These are phyloP conservation scores for Colletotrichum karsti DNA, from an alignment of 2,329 filamentous ascomycete species.

Conservation along the genomic window DNA sequence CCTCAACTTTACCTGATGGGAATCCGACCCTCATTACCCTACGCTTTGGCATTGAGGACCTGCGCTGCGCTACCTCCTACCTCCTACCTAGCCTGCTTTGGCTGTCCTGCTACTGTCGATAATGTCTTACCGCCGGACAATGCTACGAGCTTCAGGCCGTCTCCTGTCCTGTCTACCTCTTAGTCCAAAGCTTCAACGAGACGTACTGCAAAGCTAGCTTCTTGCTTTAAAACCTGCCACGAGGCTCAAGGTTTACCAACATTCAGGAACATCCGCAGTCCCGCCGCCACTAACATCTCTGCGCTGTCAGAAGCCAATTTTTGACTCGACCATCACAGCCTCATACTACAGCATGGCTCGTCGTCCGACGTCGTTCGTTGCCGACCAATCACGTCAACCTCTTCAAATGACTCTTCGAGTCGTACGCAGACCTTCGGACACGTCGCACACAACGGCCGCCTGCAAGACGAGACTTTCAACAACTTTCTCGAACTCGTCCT, in stretches of 20 bases:
- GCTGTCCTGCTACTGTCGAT: neutral
- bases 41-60: neutral
- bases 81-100: neutral
- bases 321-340: neutral
- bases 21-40: neutral
- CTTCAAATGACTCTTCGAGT: neutral
- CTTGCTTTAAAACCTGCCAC: neutral
- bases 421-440: neutral
- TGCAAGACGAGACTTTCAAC: neutral
- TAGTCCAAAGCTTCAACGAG: neutral
- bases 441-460: neutral
- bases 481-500: neutral
- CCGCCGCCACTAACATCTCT: neutral
- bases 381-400: neutral
- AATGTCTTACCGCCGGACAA: neutral
- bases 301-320: constrained; percentile 1
- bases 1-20: neutral
- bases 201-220: neutral
- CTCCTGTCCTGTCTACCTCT: neutral
- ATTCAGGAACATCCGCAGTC: constrained; percentile 2
- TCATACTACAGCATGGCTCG: neutral
- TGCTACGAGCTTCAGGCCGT: neutral
- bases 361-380: neutral
- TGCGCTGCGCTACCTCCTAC: neutral
- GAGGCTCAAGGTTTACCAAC: constrained; percentile 12